Evolutionary conservation across 2,329 filamentous ascomycete genomes (phyloP).

Genomic region (Talaromyces sp.): DNA sequence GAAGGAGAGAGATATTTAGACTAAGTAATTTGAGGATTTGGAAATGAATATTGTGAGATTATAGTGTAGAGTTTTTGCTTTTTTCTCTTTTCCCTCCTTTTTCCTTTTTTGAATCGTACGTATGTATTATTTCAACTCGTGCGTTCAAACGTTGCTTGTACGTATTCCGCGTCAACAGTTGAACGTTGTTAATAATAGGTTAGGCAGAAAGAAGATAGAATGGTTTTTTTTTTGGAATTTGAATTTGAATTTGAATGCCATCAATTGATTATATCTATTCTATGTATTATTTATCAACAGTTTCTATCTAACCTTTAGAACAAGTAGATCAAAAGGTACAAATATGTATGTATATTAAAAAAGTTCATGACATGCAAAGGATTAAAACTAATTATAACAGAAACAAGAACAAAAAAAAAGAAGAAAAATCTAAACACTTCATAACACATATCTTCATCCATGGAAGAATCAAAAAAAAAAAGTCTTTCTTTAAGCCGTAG

Average conservation of each 20-base stretch:
- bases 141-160: neutral
- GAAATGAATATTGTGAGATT: neutral
- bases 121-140: neutral
- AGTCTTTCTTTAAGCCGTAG: neutral
- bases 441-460: neutral
- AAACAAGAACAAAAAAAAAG: neutral
- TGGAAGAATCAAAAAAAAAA: neutral
- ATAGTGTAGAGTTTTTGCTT: neutral
- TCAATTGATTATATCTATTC: neutral
- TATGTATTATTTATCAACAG: neutral
- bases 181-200: neutral
- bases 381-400: constrained; percentile 4
- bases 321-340: neutral
- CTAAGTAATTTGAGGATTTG: neutral
- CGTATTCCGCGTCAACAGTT: neutral
- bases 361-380: constrained; percentile 8
- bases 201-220: neutral
- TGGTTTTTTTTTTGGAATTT: neutral
- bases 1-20: neutral
- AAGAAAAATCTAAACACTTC: neutral
- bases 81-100: neutral
- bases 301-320: neutral
- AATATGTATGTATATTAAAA: constrained; percentile 1
- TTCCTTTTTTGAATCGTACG: neutral
- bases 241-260: neutral